Base-by-base conservation (phyloP, 2,329 filamentous ascomycete species). In the Arthrobotrys sphaeroides region DNA sequence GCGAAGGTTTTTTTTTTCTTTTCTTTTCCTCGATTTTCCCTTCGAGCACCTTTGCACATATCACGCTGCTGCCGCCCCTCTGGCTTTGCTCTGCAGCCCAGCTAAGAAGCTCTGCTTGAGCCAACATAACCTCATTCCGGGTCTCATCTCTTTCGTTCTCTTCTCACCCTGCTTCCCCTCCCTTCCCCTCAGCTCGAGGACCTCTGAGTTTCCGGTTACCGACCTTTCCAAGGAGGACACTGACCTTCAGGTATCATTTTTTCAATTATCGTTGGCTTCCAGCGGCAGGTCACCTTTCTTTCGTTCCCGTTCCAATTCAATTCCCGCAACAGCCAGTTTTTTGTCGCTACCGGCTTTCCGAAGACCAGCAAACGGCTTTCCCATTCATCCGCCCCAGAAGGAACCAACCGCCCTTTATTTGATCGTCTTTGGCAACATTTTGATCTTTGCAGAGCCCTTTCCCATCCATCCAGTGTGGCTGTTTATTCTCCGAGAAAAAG, bases 41-140 rank as follows among this genome's bases (percentile, higher is more conserved):
- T 43, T 64, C 40, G 31, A 7, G 18, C n/a, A n/a, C 18, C n/a
- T 36, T 40, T 26, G 22, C 40, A 49, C 28, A 47, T 69, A 64
- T 67, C 55, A 47, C 33, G n/a, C 43, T 49, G 55, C 51, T 43
- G 40, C 42, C 24, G 26, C 28, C 70, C 64, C 57, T 75, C 64
- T 38, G 53, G 64, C 42, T 62, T 59, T 60, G 40, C 49, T 49
- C 10, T 65, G 72, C 57, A 18, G 51, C 51, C 40, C 40, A 49
- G 70, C 61, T 62, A 55, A 66, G 45, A 67, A 74, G 72, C 72
- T 75, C 31, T 59, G 42, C 62, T 74, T 22, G 24, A 68, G 49
- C 59, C 64, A 38, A 55, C 62, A 36, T 67, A 75, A 75, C 72
- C 42, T 75, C 72, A 68, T 75, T 75, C 64, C 64, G 36, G 55